Conservation (phyloP, 2,329 filamentous ascomycete genomes). For the Alternaria sp. region DNA sequence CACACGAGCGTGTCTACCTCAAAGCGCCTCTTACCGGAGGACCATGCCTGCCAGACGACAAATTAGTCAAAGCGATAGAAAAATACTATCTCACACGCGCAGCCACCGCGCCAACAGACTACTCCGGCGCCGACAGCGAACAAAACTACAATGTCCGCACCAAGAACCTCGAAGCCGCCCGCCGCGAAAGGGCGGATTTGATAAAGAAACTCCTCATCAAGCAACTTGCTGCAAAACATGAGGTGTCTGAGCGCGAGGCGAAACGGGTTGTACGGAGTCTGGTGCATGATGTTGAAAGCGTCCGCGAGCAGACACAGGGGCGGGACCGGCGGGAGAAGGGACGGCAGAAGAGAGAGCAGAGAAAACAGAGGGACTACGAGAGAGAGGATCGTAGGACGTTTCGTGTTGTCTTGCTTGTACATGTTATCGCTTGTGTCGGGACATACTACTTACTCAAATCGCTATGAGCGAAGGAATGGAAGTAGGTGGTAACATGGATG, state of each 20-base stretch:
- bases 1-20: background rate
- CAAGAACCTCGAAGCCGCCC: background rate
- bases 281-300: background rate
- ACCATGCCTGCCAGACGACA: background rate
- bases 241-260: background rate
- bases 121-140: background rate
- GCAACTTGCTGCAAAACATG: background rate
- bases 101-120: background rate
- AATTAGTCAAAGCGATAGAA: background rate
- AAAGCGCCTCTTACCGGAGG: background rate
- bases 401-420: background rate
- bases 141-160: background rate
- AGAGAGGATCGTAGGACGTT: too few species aligned
- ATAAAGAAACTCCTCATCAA: background rate
- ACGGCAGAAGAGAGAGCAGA: background rate
- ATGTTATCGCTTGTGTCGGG: accelerated
- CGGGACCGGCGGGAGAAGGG: background rate
- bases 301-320: background rate
- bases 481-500: background rate
- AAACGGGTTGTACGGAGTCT: background rate
- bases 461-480: background rate
- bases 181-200: background rate
- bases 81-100: background rate
- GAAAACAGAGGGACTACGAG: background rate
- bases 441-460: background rate